Evolutionary conservation across 176 grass and related monocot genomes (phyloP).

Genomic region (Echinochloa phyllopogon): DNA sequence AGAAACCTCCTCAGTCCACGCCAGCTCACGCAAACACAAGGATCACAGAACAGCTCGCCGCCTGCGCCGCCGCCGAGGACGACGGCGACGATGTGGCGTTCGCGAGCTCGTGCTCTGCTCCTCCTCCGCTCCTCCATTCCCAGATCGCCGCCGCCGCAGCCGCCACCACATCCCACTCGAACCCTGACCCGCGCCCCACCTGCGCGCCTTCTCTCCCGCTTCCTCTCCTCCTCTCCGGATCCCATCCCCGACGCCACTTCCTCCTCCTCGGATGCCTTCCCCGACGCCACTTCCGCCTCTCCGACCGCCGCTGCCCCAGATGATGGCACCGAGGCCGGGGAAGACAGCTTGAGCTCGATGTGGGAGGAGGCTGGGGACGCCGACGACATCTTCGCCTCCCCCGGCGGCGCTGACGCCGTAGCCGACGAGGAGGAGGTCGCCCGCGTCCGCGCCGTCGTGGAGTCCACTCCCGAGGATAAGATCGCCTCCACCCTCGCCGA

Average conservation of each 20-base stretch:
- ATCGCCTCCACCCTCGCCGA: constrained; percentile 61
- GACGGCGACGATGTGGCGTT: constrained; percentile 70
- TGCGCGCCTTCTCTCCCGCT: constrained; percentile 46
- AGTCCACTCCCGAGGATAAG: constrained; percentile 44
- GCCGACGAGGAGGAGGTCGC: constrained; percentile 62
- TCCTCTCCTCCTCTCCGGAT: constrained; percentile 66
- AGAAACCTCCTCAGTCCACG: constrained; percentile 5
- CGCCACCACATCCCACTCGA: constrained; percentile 24
- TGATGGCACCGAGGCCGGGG: constrained; percentile 34
- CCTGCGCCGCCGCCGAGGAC: constrained; percentile 24
- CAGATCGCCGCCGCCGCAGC: constrained; percentile 26
- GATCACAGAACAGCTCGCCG: constrained; percentile 14
- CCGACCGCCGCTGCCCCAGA: neutral
- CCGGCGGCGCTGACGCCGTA: constrained; percentile 30
- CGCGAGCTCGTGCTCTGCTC: constrained; percentile 65
- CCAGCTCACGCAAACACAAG: neutral
- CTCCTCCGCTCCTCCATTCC: constrained; percentile 60
- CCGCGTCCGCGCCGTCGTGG: constrained; percentile 45
- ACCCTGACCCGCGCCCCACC: constrained; percentile 22
- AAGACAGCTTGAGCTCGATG: constrained; percentile 62
- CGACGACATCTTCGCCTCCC: constrained; percentile 52
- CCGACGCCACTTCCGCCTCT: constrained; percentile 1
- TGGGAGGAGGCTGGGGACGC: constrained; percentile 66
- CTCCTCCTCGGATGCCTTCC: constrained; percentile 6
- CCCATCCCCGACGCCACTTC: constrained; percentile 33